These are phyloP conservation scores for Umbelopsis isabellina DNA, from an alignment of 192 early-diverging fungal genomes.

Conservation along the genomic window DNA sequence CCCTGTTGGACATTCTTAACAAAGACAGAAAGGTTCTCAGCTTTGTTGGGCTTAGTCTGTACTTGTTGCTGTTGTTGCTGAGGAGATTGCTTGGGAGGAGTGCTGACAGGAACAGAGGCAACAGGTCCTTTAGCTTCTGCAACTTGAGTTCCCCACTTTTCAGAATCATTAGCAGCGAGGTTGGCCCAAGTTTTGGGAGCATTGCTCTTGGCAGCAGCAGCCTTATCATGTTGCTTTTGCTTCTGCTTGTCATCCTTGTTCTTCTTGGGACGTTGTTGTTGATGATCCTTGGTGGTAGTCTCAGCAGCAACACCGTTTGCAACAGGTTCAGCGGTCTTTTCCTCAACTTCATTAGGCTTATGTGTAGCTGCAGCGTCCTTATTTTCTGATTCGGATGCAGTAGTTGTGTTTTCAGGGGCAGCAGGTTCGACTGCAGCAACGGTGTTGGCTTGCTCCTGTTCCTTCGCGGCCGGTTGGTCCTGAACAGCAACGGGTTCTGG, in stretches of 20 bases:
- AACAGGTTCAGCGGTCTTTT: conserved; percentile 27
- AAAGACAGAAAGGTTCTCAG: conserved; percentile 33
- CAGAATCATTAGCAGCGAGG: conserved; percentile 61
- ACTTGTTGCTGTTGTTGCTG: conserved; percentile 4
- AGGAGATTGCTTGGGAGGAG: conserved; percentile 13
- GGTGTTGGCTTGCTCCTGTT: conserved; percentile 17
- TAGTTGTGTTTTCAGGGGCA: conserved; percentile 15
- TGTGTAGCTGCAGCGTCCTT: conserved; percentile 43
- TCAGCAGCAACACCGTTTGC: conserved; percentile 22
- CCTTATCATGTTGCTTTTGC: conserved; percentile 27
- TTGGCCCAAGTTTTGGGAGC: conserved; percentile 82
- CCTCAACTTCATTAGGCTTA: conserved; percentile 32
- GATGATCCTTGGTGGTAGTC: conserved; percentile 19
- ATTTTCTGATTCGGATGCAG: conserved; percentile 28
- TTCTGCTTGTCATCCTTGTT: conserved; percentile 48
- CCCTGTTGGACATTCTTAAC: conserved; percentile 40
- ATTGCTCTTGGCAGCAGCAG: conserved; percentile 37
- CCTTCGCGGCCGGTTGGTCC: conserved; percentile 17
- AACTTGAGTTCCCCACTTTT: conserved; percentile 29
- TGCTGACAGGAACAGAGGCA: conserved; percentile 13
- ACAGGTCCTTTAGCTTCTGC: conserved; percentile 21
- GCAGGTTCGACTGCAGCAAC: conserved; percentile 21
- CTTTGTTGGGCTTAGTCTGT: conserved; percentile 2
- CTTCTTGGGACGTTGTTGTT: conserved; percentile 31
- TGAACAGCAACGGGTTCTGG: conserved; percentile 19